Base-by-base conservation (phyloP, 1,284 basidiomycete species). In the Lentinula novae-zelandiae region DNA sequence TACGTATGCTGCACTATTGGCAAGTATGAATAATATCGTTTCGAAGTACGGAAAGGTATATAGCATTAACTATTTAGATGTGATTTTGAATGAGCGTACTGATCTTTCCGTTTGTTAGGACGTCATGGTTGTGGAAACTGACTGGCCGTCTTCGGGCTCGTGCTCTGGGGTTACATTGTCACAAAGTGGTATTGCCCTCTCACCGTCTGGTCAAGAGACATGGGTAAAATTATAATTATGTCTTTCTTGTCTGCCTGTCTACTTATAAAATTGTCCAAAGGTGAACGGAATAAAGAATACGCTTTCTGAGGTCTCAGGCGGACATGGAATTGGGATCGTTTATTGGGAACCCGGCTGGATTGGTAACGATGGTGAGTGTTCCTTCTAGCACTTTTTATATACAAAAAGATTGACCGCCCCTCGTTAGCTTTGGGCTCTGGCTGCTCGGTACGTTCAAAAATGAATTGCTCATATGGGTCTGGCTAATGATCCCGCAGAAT, bases 301-400 rank as follows among this genome's bases (percentile, higher is more conserved):
- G 1, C 67, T 87, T n/a, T 67, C 71, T 17, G 73, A 70, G 2
- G 67, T 86, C 1, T 75, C 82, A 1, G 76, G 77, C 31, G 76
- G 79, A 1, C 77, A 75, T 63, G 83, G 84, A 15, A 66, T 76
- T 48, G 76, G 78, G 1, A 71, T 78, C 53, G 75, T 82, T 17
- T 86, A 86, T 67, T 87, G 84, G 85, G 84, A 87, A 67, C 84
- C 84, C 44, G 83, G 76, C 52, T 87, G 85, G 84, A 73, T 86
- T 58, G 84, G 84, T 2, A 86, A 79, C 63, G 84, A 82, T 13
- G 76, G 65, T 58, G 49, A 31, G 56, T 52, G 8, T 10, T n/a
- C n/a, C 8, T 20, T 22, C 3, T 12, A 8, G 27, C 55, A 39
- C 3, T 1, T 12, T 38, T n/a, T n/a, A 8, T 5, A 38, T 38